Evolutionary conservation across 106 monocot species (phyloP).

Genomic region (Apostasia shenzhenica): DNA sequence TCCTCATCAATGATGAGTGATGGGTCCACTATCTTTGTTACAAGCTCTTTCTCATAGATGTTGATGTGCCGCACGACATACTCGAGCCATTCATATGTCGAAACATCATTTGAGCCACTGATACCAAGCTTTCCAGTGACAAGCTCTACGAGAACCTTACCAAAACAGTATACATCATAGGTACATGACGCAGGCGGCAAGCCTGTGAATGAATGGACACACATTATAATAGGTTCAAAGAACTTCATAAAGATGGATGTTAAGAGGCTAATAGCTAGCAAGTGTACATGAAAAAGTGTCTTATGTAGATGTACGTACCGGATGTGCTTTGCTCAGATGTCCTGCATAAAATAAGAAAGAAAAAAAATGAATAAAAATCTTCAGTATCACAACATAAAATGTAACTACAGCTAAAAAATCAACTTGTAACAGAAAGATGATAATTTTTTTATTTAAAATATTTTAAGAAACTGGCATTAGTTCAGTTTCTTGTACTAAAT

Average conservation of each 20-base stretch:
- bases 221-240: not conserved
- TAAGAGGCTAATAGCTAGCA: not conserved
- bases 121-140: conserved; percentile 54
- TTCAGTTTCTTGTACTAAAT: no score
- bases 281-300: not conserved
- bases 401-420: no score
- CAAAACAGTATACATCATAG: conserved; percentile 56
- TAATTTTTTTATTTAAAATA: no score
- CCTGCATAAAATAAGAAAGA: conserved; percentile 16
- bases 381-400: no score
- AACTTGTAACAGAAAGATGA: no score
- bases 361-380: no score
- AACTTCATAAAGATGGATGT: not conserved
- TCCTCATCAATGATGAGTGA: conserved; percentile 56
- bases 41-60: conserved; percentile 41
- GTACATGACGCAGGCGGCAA: conserved; percentile 33
- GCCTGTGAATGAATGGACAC: conserved; percentile 14
- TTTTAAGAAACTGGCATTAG: no score
- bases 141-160: conserved; percentile 58
- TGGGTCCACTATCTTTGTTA: conserved; percentile 51
- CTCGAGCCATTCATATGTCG: conserved; percentile 29
- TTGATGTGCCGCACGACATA: conserved; percentile 24
- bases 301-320: conserved; percentile 18
- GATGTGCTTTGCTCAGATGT: conserved; percentile 29
- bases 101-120: conserved; percentile 28